Percentiles rank a stretch among this genome's conserved stretches.
Conservation (phyloP, 495 filamentous ascomycete genomes). For the Platismatia glauca region DNA sequence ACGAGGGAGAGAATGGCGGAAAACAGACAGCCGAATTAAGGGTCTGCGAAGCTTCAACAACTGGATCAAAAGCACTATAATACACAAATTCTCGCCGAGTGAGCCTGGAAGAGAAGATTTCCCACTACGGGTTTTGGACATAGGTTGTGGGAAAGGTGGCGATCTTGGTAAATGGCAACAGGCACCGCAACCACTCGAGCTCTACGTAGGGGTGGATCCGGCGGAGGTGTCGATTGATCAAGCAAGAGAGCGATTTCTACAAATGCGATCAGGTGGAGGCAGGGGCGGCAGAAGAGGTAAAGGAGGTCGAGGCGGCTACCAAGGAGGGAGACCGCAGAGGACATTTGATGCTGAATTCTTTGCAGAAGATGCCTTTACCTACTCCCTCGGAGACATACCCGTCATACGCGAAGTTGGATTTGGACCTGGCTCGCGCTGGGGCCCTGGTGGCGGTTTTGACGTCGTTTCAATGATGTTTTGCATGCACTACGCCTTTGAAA, state of each 20-base stretch:
- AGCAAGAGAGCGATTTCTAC: constrained; percentile 69
- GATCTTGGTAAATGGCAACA: constrained; percentile 93
- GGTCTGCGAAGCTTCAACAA: constrained; percentile 93
- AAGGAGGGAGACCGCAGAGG: constrained; percentile 37
- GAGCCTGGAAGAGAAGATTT: constrained; percentile 55
- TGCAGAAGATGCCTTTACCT: constrained; percentile 81
- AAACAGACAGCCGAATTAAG: constrained; percentile 87
- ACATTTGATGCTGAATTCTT: constrained; percentile 79
- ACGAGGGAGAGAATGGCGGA: constrained; percentile 87
- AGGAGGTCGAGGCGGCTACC: constrained; percentile 38
- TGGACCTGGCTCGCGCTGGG: constrained; percentile 58
- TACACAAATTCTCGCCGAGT: constrained; percentile 89
- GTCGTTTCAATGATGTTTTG: constrained; percentile 98
- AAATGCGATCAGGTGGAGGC: constrained; percentile 57
- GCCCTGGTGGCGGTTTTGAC: constrained; percentile 72
- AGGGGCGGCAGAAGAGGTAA: constrained; percentile 52
- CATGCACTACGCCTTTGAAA: constrained; percentile 98
- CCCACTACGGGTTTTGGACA: constrained; percentile 71
- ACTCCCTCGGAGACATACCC: constrained; percentile 65
- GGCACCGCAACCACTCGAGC: constrained; percentile 70
- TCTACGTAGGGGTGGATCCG: constrained; percentile 89
- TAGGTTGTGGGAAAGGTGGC: constrained; percentile 95
- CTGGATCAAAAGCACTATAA: constrained; percentile 94
- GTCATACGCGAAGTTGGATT: constrained; percentile 79
- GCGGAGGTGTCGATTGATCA: constrained; percentile 87